Conservation (phyloP, 73 alveolate species). For the Paramecium octaurelia region DNA sequence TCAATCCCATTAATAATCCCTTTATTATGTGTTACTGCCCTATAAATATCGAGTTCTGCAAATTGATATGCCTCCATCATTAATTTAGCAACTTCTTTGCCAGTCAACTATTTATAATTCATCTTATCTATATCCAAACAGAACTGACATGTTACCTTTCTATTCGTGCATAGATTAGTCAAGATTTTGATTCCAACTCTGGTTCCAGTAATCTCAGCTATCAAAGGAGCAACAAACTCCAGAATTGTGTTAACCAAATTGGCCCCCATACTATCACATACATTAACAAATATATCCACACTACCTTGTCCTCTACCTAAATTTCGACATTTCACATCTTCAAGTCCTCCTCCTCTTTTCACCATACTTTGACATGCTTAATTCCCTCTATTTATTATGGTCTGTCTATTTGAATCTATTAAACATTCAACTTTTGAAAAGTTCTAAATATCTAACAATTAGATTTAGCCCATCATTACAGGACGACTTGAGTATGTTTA, state of each 20-base stretch:
- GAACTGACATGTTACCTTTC: constrained; percentile 87
- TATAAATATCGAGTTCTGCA: constrained; percentile 84
- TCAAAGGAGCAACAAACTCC: constrained; percentile 87
- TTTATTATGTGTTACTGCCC: constrained; percentile 98
- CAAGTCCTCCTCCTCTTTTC: constrained; percentile 98
- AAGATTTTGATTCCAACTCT: constrained; percentile 90
- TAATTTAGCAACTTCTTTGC: constrained; percentile 88
- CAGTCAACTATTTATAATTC: constrained; percentile 79
- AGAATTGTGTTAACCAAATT: constrained; percentile 90
- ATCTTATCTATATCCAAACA: constrained; percentile 81
- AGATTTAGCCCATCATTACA: constrained; percentile 93
- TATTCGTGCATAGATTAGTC: constrained; percentile 88
- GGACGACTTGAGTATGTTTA: constrained; percentile 82
- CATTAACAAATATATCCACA: constrained; percentile 90
- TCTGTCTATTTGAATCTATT: constrained; percentile 71
- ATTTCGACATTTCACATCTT: constrained; percentile 74
- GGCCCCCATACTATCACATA: constrained; percentile 98
- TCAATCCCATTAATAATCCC: constrained; percentile 99
- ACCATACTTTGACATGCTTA: constrained; percentile 90
- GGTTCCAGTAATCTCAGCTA: constrained; percentile 71
- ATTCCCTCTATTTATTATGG: constrained; percentile 87
- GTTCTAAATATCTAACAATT: constrained; percentile 74
- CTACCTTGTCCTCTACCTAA: constrained; percentile 22
- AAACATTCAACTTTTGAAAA: constrained; percentile 66
- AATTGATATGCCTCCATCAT: constrained; percentile 89